Percentiles rank a stretch among this genome's conserved stretches.
These are phyloP conservation scores for Blastomyces percursus DNA, from an alignment of 2,329 filamentous ascomycete genomes.

Conservation along the genomic window DNA sequence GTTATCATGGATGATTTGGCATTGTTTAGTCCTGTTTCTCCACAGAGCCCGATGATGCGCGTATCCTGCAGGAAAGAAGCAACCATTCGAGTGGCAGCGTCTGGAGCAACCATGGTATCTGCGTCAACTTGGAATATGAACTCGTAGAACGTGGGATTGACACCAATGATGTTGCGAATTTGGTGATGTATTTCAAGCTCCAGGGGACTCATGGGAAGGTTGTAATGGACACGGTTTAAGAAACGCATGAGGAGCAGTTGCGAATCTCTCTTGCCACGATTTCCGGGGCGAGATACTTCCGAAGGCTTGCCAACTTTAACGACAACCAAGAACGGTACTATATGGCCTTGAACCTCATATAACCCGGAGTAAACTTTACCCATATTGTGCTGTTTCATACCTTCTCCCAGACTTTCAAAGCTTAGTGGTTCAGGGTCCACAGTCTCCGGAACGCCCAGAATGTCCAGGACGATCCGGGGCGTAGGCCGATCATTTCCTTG, in stretches of 20 bases:
- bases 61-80: conserved; percentile 85
- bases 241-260: conserved; percentile 99
- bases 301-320: conserved; percentile 87
- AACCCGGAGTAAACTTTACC: conserved; percentile 96
- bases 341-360: conserved; percentile 95
- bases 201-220: conserved; percentile 86
- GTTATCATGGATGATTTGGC: conserved; percentile 88
- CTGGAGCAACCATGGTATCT: conserved; percentile 83
- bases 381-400: conserved; percentile 98
- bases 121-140: conserved; percentile 95
- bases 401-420: conserved; percentile 93
- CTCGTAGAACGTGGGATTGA: conserved; percentile 97
- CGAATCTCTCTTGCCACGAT: conserved; percentile 98
- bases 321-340: conserved; percentile 91
- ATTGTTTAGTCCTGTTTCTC: conserved; percentile 88
- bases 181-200: conserved; percentile 98
- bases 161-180: conserved; percentile 95
- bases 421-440: conserved; percentile 92
- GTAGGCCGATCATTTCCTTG: conserved; percentile 96
- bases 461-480: conserved; percentile 90
- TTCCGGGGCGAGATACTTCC: conserved; percentile 68
- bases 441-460: conserved; percentile 84
- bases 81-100: conserved; percentile 86
- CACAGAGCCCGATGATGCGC: conserved; percentile 83
- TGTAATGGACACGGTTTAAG: conserved; percentile 98